Conservation (phyloP, 345 rosid genomes). For the Hibiscus syriacus region DNA sequence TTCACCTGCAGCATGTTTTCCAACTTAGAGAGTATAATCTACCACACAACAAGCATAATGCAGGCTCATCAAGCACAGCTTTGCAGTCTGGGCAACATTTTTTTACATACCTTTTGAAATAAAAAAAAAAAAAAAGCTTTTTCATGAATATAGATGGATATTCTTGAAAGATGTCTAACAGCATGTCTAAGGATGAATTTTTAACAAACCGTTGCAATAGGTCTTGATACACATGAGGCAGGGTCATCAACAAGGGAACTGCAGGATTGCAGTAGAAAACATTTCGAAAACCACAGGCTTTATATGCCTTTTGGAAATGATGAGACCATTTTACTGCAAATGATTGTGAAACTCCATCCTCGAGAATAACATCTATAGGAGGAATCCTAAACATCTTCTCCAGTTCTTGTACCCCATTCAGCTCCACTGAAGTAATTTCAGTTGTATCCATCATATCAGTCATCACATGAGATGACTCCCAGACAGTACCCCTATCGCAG, state of each 20-base stretch:
- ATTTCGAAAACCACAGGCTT: slow-evolving; percentile 22
- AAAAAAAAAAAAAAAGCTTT: slow-evolving; percentile 1
- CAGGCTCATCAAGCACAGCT: slow-evolving; percentile 50
- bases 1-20: slow-evolving; percentile 86
- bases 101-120: slow-evolving; percentile 60
- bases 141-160: slow-evolving; percentile 2
- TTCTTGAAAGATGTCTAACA: slow-evolving; percentile 7
- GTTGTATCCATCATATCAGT: slow-evolving; percentile 29
- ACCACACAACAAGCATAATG: slow-evolving; percentile 85
- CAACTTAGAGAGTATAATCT: slow-evolving; percentile 66
- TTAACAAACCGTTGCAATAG: slow-evolving; percentile 67
- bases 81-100: slow-evolving; percentile 60
- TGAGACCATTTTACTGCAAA: slow-evolving; percentile 51
- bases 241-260: slow-evolving; percentile 74
- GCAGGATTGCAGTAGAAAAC: slow-evolving; percentile 48
- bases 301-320: slow-evolving; percentile 52
- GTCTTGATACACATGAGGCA: slow-evolving; percentile 80
- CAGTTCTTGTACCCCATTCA: slow-evolving; percentile 49
- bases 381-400: slow-evolving; percentile 83
- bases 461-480: slow-evolving; percentile 26
- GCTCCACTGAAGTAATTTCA: slow-evolving; percentile 35
- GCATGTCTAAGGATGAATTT: slow-evolving; percentile 11
- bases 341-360: slow-evolving; percentile 43
- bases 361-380: slow-evolving; percentile 41
- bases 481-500: slow-evolving; percentile 28